Evolutionary conservation across 306 rosid species (phyloP).

Genomic region (Prunus padus): DNA sequence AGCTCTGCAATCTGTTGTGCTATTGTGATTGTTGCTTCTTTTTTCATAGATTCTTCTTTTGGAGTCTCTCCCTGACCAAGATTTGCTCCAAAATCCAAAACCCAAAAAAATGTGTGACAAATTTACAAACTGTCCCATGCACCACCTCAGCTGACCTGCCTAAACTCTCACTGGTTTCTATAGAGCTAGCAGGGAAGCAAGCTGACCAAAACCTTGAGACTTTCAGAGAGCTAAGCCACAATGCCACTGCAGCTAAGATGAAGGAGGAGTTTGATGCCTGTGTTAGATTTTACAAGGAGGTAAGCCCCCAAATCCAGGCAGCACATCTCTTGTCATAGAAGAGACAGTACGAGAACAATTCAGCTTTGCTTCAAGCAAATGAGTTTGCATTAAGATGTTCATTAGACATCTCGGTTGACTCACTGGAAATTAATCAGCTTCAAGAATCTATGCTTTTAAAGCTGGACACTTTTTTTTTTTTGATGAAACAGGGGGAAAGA

Average conservation of each 20-base stretch:
- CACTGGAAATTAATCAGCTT: no score
- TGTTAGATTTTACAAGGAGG: neutral
- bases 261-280: neutral
- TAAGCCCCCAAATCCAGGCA: neutral
- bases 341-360: neutral
- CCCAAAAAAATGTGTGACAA: neutral
- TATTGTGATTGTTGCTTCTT: neutral
- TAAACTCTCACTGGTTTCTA: constrained; percentile 1
- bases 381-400: neutral
- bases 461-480: neutral
- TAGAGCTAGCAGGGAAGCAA: neutral
- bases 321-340: constrained; percentile 3
- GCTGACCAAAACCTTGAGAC: neutral
- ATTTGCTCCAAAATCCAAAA: neutral
- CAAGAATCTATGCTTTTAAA: neutral
- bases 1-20: neutral
- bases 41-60: neutral
- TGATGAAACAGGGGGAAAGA: no score
- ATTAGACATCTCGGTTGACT: no score
- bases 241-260: neutral
- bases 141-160: constrained; percentile 6
- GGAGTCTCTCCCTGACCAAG: neutral
- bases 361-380: neutral
- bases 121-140: neutral
- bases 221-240: neutral